A percentile compares a stretch with the other conserved stretches of the same genome.
phyloP scores from a whole-genome alignment of 1,139 yeast genomes.

The Pneumocystis canis region DNA sequence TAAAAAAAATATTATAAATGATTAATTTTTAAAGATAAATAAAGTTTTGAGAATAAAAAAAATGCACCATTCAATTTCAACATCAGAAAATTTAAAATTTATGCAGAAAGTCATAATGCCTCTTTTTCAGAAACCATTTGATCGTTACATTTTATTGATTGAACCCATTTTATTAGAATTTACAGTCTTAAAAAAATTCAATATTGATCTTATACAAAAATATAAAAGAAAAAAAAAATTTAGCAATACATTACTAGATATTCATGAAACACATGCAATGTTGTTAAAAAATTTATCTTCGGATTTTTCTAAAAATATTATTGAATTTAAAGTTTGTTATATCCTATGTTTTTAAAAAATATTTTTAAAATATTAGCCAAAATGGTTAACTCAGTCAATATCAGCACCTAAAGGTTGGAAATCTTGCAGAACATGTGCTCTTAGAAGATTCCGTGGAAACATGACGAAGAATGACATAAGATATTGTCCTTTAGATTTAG shows the following conservation, averaged over 20 bases:
- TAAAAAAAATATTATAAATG: not conserved
- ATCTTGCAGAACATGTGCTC: conserved; percentile 1
- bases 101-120: not conserved
- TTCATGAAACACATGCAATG: not conserved
- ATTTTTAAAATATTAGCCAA: not conserved
- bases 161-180: not conserved
- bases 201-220: not conserved
- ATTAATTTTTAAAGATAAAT: not conserved
- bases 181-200: not conserved
- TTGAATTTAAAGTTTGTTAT: not conserved
- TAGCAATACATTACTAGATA: not conserved
- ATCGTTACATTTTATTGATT: not conserved
- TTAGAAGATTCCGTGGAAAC: not conserved
- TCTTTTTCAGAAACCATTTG: not conserved
- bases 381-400: not conserved
- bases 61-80: not conserved
- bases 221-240: not conserved
- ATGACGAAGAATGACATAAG: not conserved
- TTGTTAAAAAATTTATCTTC: not conserved
- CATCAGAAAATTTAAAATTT: not conserved
- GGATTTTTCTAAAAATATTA: not conserved
- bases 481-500: conserved; percentile 1
- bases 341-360: not conserved
- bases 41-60: not conserved
- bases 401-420: not conserved